Conservation (phyloP, 768 basidiomycete genomes). For the Cystobasidium ongulense region DNA sequence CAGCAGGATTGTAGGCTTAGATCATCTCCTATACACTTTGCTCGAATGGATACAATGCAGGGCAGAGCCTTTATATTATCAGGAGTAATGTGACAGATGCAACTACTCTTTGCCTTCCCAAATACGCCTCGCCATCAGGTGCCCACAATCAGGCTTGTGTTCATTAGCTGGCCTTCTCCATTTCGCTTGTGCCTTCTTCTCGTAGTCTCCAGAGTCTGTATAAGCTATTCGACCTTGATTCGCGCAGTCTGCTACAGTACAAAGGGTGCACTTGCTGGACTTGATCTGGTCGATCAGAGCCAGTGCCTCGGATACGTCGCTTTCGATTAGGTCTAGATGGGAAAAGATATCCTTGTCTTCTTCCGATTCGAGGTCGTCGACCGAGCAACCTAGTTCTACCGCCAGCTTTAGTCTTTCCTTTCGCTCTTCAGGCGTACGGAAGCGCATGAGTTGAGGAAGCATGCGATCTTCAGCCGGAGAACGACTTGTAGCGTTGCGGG, state of each 20-base stretch:
- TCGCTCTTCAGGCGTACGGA: conserved; percentile 16
- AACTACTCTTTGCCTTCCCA: conserved; percentile 15
- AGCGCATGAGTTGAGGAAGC: conserved; percentile 10
- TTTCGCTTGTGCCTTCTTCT: not conserved
- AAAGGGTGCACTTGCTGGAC: not conserved
- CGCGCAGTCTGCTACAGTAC: conserved; percentile 21
- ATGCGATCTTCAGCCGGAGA: conserved; percentile 18
- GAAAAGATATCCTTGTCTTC: conserved; percentile 11
- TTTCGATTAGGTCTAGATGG: conserved; percentile 5
- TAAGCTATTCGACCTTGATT: conserved; percentile 12
- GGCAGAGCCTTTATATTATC: not conserved
- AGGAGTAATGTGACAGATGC: not conserved
- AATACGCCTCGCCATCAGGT: not conserved
- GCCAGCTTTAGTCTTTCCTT: not conserved
- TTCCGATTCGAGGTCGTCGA: conserved; percentile 12
- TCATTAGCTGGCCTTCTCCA: conserved; percentile 22
- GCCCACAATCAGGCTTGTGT: conserved; percentile 11
- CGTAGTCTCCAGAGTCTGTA: conserved; percentile 3
- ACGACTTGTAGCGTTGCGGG: conserved; percentile 22
- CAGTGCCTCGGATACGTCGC: not conserved
- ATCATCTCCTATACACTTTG: not conserved
- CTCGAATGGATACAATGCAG: not conserved
- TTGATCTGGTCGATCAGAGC: conserved; percentile 3
- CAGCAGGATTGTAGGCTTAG: not conserved
- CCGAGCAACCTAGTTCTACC: not conserved